phyloP scores from a whole-genome alignment of 2,329 filamentous ascomycete species.

The Diaporthe ampelina region DNA sequence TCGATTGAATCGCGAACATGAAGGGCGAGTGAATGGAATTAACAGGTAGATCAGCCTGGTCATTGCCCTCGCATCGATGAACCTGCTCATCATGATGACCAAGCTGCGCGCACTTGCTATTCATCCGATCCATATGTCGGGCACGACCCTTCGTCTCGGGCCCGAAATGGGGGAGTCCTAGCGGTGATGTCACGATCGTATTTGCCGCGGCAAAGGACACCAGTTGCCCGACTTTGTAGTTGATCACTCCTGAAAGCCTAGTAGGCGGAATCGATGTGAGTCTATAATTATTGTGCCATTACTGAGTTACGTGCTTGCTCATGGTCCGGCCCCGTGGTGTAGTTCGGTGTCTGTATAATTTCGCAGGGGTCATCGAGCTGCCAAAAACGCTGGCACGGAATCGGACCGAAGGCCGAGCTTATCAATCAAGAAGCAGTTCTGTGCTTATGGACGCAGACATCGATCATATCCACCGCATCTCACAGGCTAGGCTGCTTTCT shows the following conservation, averaged over 20 bases:
- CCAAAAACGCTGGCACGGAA: neutral
- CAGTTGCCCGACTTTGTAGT: neutral
- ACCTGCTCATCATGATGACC: slow-evolving; percentile 12
- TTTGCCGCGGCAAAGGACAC: neutral
- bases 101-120: slow-evolving; percentile 13
- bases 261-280: neutral
- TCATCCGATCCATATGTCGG: slow-evolving; percentile 30
- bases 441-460: neutral
- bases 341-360: too few relatives aligned
- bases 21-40: neutral
- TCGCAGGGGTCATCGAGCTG: neutral
- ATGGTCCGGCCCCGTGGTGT: neutral
- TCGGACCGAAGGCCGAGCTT: slow-evolving; percentile 27
- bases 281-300: neutral
- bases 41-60: neutral
- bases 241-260: neutral
- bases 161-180: slow-evolving; percentile 27
- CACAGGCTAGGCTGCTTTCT: neutral
- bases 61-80: neutral
- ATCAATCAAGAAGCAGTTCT: neutral
- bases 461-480: neutral
- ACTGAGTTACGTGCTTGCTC: neutral
- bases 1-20: too few relatives aligned
- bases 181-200: slow-evolving; percentile 31
- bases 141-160: slow-evolving; percentile 8